These are phyloP conservation scores for Uromyces viciae-fabae DNA, from an alignment of 1,284 basidiomycete species.

Conservation along the genomic window DNA sequence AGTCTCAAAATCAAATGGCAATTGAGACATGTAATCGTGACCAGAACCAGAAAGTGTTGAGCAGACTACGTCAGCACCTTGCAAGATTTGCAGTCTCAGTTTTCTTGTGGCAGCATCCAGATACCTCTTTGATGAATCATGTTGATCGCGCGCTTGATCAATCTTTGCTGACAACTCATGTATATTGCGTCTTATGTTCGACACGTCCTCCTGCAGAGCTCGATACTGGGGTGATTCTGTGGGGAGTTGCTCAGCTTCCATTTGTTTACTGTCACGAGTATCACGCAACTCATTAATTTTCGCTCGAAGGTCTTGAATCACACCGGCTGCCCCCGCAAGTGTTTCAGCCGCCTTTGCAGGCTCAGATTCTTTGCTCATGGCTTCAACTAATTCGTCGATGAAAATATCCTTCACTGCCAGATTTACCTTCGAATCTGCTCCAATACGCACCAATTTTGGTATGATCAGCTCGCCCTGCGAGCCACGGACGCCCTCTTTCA, in stretches of 20 bases:
- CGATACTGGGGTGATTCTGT: constrained; percentile 56
- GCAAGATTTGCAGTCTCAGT: constrained; percentile 70
- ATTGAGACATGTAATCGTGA: constrained; percentile 73
- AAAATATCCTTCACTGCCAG: constrained; percentile 79
- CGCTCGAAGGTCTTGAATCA: constrained; percentile 60
- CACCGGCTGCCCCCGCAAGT: constrained; percentile 56
- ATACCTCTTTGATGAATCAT: constrained; percentile 67
- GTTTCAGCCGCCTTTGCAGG: constrained; percentile 45
- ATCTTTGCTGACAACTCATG: constrained; percentile 67
- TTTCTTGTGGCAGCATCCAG: constrained; percentile 73
- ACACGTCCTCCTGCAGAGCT: constrained; percentile 59
- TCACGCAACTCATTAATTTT: constrained; percentile 69
- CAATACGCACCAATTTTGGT: constrained; percentile 83
- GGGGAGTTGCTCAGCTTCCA: constrained; percentile 59
- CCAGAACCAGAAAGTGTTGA: constrained; percentile 88
- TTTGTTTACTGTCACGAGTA: constrained; percentile 63
- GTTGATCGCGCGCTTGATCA: constrained; percentile 74
- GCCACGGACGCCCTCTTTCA: constrained; percentile 72
- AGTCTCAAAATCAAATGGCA: constrained; percentile 79
- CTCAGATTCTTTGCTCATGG: constrained; percentile 60
- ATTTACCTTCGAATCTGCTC: constrained; percentile 74
- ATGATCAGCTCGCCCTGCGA: constrained; percentile 61
- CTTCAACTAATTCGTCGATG: constrained; percentile 76
- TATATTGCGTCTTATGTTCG: constrained; percentile 66
- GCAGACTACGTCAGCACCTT: constrained; percentile 88